Evolutionary conservation across 148 eudicot genomes (phyloP), one percentile per base, ranked within the genome.

Genomic region (Rhododendron griersonianum): DNA sequence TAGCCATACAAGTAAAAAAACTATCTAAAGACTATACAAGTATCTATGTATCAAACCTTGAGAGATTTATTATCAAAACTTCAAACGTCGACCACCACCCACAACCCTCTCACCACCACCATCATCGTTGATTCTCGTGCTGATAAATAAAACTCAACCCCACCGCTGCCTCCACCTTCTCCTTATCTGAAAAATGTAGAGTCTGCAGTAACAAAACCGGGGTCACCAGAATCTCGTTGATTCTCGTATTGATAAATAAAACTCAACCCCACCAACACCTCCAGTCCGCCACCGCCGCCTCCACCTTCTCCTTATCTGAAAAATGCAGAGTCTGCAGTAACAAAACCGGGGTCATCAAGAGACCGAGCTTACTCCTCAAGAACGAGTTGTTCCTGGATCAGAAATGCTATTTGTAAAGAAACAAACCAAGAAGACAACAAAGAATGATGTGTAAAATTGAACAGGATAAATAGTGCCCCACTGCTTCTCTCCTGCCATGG

Each of bases 251-350:
- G 67, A 78, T 81, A 92, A 75, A 93, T 87, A 83, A 90, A 93
- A 86, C 94, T 94, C 82, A 93, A 28, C 33, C 95, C 95, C 69
- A 93, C 95, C 74, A 94, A 86, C 1, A 94, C 93, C 87, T 93
- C 94, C 7, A n/a, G n/a, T 0, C 30, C 0, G 30, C 30, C 30
- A 30, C 30, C 30, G 30, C 30, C 30, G 30, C 30, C 30, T 30
- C 30, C 30, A 30, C 30, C 30, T 30, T 30, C 30, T 30, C 30
- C 30, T 30, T 30, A 30, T 30, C 30, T 0, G 30, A 30, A 84
- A 91, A 97, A 86, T 97, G 94, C 86, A 97, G 84, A 0, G 99
- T 97, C 71, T 97, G 96, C 86, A 93, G 18, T 61, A 97, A 80
- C 77, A 97, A 85, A 37, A 93, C 95, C 5, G 0, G 41, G 41